A percentile compares a stretch with the other conserved stretches of the same genome.
Conservation (phyloP, 257 asterid species). For the Mentha longifolia region DNA sequence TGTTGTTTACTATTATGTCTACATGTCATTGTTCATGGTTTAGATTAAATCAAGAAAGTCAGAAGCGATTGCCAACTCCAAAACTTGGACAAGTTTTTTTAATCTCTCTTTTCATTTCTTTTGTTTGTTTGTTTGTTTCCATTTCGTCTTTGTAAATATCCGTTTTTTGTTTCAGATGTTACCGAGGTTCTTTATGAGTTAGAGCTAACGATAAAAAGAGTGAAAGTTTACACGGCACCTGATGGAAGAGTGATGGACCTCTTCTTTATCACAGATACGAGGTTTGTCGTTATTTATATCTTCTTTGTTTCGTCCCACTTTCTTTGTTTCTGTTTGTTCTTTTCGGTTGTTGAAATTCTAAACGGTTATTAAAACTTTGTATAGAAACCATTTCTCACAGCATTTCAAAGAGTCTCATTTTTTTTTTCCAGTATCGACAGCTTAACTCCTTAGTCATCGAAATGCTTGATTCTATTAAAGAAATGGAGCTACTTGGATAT, state of each 20-base stretch:
- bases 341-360: neutral
- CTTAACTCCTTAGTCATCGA: neutral
- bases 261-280: slow-evolving; percentile 68
- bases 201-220: slow-evolving; percentile 73
- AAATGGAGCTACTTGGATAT: neutral
- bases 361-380: neutral
- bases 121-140: neutral
- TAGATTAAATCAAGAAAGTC: slow-evolving; percentile 15
- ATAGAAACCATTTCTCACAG: neutral
- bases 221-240: slow-evolving; percentile 67
- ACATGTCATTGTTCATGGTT: slow-evolving; percentile 17
- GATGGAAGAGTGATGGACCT: slow-evolving; percentile 81
- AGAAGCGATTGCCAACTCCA: neutral
- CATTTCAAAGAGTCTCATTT: neutral
- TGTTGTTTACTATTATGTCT: slow-evolving; percentile 7
- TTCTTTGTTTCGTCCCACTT: neutral
- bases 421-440: slow-evolving; percentile 2
- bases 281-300: slow-evolving; percentile 41
- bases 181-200: slow-evolving; percentile 70
- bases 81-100: slow-evolving; percentile 12
- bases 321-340: neutral
- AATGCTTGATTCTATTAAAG: neutral
- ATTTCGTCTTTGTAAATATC: neutral
- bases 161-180: slow-evolving; percentile 46
- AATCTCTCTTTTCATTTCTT: neutral